Percentiles rank a stretch among this genome's conserved stretches.
Evolutionary conservation across 768 basidiomycete genomes (phyloP).

Genomic region (Butyriboletus loyo): DNA sequence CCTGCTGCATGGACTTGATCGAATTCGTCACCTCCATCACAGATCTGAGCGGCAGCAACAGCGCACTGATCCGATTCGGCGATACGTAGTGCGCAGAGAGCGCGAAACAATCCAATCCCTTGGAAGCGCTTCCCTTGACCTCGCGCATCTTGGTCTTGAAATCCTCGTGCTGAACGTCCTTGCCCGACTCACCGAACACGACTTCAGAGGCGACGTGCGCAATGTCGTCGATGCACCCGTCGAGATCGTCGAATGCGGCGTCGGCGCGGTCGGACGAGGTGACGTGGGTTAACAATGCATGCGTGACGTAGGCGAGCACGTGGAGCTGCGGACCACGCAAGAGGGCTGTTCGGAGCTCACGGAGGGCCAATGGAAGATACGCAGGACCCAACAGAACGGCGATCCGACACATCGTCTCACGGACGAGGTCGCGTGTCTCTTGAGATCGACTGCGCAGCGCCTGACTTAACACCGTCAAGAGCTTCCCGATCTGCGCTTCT

Average conservation of each 20-base stretch:
- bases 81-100: slow-evolving; percentile 77
- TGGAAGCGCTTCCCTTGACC: slow-evolving; percentile 78
- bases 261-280: slow-evolving; percentile 56
- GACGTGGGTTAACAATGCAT: slow-evolving; percentile 78
- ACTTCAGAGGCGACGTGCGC: slow-evolving; percentile 84
- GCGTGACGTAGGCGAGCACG: slow-evolving; percentile 80
- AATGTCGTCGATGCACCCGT: slow-evolving; percentile 74
- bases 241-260: slow-evolving; percentile 57
- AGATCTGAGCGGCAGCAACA: slow-evolving; percentile 75
- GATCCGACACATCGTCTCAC: slow-evolving; percentile 82
- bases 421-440: slow-evolving; percentile 83
- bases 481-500: slow-evolving; percentile 65
- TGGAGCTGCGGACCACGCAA: slow-evolving; percentile 92
- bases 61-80: slow-evolving; percentile 67
- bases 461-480: slow-evolving; percentile 85
- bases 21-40: slow-evolving; percentile 87
- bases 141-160: slow-evolving; percentile 96
- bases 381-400: slow-evolving; percentile 65
- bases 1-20: slow-evolving; percentile 72
- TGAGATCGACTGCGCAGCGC: slow-evolving; percentile 91
- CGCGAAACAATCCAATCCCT: slow-evolving; percentile 82
- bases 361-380: slow-evolving; percentile 70
- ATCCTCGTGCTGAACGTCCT: slow-evolving; percentile 81
- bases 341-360: slow-evolving; percentile 82
- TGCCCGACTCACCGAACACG: slow-evolving; percentile 90